A percentile compares a stretch with the other conserved stretches of the same genome.
These are phyloP conservation scores for Ceratocystiopsis sp. DNA, from an alignment of 2,329 filamentous ascomycete species.

Conservation along the genomic window DNA sequence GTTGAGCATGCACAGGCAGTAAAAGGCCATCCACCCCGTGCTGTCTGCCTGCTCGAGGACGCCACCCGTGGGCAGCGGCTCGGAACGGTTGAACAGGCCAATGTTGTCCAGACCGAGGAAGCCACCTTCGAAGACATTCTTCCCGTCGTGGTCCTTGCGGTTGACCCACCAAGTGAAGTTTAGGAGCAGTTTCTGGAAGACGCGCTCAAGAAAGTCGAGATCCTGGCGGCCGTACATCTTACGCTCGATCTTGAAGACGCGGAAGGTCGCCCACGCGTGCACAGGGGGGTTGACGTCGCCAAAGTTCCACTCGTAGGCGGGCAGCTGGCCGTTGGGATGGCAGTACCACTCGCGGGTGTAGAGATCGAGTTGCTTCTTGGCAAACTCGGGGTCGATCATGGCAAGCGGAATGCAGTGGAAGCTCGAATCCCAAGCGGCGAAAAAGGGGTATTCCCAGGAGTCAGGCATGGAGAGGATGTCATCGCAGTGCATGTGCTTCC, in stretches of 20 bases:
- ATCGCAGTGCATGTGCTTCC: conserved; percentile 90
- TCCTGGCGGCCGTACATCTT: conserved; percentile 94
- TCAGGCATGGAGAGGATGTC: conserved; percentile 96
- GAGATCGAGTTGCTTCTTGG: conserved; percentile 92
- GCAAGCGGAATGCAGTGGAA: conserved; percentile 93
- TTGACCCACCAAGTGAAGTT: conserved; percentile 99
- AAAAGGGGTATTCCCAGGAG: conserved; percentile 97
- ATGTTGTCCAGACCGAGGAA: conserved; percentile 96
- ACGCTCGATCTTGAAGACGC: conserved; percentile 94
- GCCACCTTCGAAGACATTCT: conserved; percentile 94
- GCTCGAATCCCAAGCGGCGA: conserved; percentile 91
- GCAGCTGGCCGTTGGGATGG: conserved; percentile 89
- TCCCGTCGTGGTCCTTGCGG: conserved; percentile 82
- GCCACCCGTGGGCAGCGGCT: conserved; percentile 84
- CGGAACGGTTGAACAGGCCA: conserved; percentile 90
- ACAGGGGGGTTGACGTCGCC: conserved; percentile 93
- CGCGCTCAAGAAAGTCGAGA: conserved; percentile 84
- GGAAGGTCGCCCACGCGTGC: conserved; percentile 89
- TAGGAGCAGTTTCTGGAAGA: conserved; percentile 87
- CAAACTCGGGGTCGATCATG: conserved; percentile 96
- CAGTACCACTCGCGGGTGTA: conserved; percentile 98
- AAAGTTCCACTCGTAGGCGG: conserved; percentile 94
- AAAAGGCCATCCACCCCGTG: conserved; percentile 98
- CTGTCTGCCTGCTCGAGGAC: conserved; percentile 92
- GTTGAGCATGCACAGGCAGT: conserved; percentile 91